These are phyloP conservation scores for Arbutus unedo DNA, from an alignment of 148 eudicot genomes.

Conservation along the genomic window DNA sequence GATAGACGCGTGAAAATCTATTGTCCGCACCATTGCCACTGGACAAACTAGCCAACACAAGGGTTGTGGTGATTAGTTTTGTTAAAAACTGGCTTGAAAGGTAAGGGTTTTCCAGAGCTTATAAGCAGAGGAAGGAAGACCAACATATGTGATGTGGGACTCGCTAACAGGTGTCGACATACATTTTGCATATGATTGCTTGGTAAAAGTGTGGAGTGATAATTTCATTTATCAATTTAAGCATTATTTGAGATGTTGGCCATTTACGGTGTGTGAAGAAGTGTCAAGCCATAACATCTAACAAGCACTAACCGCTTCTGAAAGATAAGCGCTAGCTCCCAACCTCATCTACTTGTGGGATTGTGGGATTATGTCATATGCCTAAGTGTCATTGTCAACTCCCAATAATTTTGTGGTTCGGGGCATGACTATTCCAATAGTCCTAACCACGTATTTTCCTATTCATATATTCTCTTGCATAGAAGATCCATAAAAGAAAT, in stretches of 20 bases:
- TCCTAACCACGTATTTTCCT: not conserved
- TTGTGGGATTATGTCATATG: not conserved
- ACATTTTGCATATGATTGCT: not conserved
- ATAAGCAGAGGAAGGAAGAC: too few relatives aligned
- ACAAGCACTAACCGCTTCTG: too few relatives aligned
- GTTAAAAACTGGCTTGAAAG: too few relatives aligned
- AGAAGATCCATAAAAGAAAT: not conserved
- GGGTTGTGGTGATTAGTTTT: too few relatives aligned
- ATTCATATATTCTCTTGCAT: not conserved
- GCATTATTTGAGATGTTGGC: not conserved
- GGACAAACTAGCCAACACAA: too few relatives aligned
- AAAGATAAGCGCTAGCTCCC: too few relatives aligned
- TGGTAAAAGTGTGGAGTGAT: not conserved
- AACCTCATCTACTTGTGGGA: too few relatives aligned
- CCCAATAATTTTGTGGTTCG: not conserved
- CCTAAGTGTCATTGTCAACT: not conserved
- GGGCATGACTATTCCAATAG: not conserved
- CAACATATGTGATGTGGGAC: not conserved
- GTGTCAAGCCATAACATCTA: too few relatives aligned
- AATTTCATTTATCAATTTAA: not conserved
- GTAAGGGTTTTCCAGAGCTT: too few relatives aligned
- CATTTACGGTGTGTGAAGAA: too few relatives aligned
- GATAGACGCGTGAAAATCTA: too few relatives aligned
- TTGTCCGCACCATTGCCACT: too few relatives aligned
- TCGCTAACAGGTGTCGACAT: not conserved